Percentiles rank a stretch among this genome's conserved stretches.
Evolutionary conservation across 352 stramenopile species (phyloP).

Genomic region (Globisporangium camurandrum): DNA sequence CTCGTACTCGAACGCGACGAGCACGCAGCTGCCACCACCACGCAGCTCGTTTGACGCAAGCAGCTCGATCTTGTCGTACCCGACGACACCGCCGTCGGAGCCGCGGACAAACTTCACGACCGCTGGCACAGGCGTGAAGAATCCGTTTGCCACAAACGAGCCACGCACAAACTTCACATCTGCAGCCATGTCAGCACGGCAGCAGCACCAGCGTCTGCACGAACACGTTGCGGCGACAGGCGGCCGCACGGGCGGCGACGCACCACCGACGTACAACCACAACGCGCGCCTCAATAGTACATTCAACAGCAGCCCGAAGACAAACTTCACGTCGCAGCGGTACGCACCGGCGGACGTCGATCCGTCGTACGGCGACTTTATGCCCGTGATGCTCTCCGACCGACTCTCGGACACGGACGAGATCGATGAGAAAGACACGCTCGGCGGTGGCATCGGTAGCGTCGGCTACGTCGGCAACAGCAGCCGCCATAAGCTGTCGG

Average conservation of each 20-base stretch:
- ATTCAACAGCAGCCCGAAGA: constrained; percentile 7
- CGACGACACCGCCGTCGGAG: constrained; percentile 6
- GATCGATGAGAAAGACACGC: neutral
- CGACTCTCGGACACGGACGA: constrained; percentile 2
- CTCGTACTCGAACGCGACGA: neutral
- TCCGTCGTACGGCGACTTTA: constrained; percentile 1
- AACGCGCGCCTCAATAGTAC: constrained; percentile 17
- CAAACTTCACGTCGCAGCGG: constrained; percentile 2
- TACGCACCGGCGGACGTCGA: neutral
- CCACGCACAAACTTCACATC: constrained; percentile 2
- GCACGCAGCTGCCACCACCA: too few species aligned
- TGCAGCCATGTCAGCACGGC: neutral
- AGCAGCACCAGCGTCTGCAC: neutral
- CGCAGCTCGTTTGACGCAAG: neutral
- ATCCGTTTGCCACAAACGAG: neutral
- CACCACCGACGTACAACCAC: too few species aligned
- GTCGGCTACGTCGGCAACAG: constrained; percentile 6
- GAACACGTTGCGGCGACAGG: neutral
- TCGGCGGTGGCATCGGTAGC: neutral
- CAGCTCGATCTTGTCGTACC: neutral
- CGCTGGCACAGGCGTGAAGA: neutral
- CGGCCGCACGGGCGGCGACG: neutral
- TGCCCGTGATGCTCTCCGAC: neutral
- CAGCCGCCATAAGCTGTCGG: constrained; percentile 40
- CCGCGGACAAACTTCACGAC: constrained; percentile 1